These are phyloP conservation scores for Arabis alpina DNA, from an alignment of 345 rosid genomes.

Conservation along the genomic window DNA sequence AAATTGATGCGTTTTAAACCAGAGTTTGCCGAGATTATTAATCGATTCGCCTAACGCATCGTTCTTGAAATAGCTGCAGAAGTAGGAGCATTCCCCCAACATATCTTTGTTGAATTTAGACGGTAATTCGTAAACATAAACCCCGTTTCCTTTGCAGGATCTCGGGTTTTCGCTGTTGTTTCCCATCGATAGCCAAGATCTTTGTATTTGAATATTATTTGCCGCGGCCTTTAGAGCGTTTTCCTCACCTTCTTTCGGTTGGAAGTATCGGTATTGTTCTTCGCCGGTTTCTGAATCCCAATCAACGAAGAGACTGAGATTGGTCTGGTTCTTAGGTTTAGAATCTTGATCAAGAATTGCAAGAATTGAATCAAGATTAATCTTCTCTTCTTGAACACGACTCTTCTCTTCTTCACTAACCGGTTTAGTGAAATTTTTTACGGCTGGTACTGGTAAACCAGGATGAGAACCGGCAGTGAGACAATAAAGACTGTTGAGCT, in stretches of 20 bases:
- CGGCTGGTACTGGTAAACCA: constrained; percentile 45
- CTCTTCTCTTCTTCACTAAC: constrained; percentile 7
- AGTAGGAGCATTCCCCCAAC: constrained; percentile 61
- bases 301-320: background rate
- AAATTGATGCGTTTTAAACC: constrained; percentile 78
- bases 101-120: constrained; percentile 81
- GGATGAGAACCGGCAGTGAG: constrained; percentile 86
- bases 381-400: background rate
- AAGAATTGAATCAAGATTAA: constrained; percentile 14
- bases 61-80: constrained; percentile 61
- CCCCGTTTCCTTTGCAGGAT: constrained; percentile 67
- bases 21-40: constrained; percentile 60
- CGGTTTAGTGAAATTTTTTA: constrained; percentile 23
- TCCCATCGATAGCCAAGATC: constrained; percentile 49
- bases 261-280: constrained; percentile 30
- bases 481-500: constrained; percentile 77
- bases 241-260: constrained; percentile 44
- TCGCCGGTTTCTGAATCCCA: constrained; percentile 42
- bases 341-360: constrained; percentile 19
- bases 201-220: constrained; percentile 55
- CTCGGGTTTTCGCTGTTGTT: constrained; percentile 2
- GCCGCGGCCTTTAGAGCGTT: constrained; percentile 48
- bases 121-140: constrained; percentile 78
- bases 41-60: constrained; percentile 66
- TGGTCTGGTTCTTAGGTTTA: background rate